Percentiles rank a stretch among this genome's conserved stretches.
These are phyloP conservation scores for Larix sibirica DNA, from an alignment of 83 land plant species.

Conservation along the genomic window DNA sequence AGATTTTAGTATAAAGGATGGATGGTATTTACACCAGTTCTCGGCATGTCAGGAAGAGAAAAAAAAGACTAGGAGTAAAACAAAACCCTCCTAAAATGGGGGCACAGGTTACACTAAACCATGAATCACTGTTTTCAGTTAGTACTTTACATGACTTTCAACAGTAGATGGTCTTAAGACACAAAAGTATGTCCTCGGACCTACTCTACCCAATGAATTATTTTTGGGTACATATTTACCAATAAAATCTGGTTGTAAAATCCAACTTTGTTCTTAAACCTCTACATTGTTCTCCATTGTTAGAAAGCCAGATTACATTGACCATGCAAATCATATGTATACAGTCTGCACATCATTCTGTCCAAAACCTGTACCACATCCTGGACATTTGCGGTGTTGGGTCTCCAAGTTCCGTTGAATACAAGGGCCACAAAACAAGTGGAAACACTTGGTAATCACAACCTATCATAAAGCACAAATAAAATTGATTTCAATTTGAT, in stretches of 20 bases:
- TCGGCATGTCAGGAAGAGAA: constrained; percentile 11
- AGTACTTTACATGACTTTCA: neutral
- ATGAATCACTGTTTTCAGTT: neutral
- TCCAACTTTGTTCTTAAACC: constrained; percentile 5
- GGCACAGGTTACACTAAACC: neutral
- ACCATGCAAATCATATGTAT: constrained; percentile 57
- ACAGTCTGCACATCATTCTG: constrained; percentile 91
- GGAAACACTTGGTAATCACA: constrained; percentile 96
- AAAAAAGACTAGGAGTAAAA: neutral
- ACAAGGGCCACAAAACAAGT: constrained; percentile 89
- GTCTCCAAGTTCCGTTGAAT: constrained; percentile 66
- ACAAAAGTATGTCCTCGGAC: neutral
- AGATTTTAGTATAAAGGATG: constrained; percentile 7
- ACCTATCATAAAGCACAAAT: constrained; percentile 60
- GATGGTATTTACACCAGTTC: constrained; percentile 16
- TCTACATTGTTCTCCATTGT: neutral
- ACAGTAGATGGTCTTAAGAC: neutral
- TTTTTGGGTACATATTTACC: constrained; percentile 7
- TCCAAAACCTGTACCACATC: constrained; percentile 78
- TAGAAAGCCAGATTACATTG: neutral
- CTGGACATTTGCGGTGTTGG: constrained; percentile 92
- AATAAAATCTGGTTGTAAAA: constrained; percentile 5
- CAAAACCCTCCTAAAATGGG: constrained; percentile 10
- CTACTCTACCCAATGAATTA: neutral
- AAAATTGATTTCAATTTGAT: constrained; percentile 9